These are phyloP conservation scores for Cryptosporidium sp. DNA, from an alignment of 169 alveolate genomes.

Conservation along the genomic window DNA sequence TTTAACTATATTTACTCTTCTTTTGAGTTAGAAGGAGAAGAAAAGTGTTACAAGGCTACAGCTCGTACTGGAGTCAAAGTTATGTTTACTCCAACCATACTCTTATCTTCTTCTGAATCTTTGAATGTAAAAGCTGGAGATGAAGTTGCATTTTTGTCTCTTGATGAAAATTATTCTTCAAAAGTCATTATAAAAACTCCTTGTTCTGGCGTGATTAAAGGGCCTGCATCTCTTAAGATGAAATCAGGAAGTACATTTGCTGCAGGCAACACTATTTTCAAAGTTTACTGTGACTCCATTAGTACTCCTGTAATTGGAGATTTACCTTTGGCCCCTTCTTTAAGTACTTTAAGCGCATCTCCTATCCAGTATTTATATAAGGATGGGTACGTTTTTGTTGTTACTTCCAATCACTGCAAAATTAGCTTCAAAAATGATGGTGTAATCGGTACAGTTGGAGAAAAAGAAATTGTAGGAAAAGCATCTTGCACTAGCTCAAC, in stretches of 20 bases:
- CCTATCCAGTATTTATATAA: background rate
- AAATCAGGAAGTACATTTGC: background rate
- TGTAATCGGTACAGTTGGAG: constrained; percentile 5
- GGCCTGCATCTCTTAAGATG: background rate
- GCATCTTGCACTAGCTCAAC: background rate
- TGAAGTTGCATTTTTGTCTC: background rate
- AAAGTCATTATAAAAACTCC: background rate
- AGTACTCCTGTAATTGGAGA: constrained; percentile 11
- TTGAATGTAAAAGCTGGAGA: background rate
- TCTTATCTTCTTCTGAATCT: background rate
- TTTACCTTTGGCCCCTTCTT: constrained; percentile 5
- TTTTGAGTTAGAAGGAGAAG: background rate
- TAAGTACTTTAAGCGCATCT: background rate
- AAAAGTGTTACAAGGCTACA: background rate
- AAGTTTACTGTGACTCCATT: background rate
- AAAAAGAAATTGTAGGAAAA: constrained; percentile 1
- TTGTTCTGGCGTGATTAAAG: constrained; percentile 3
- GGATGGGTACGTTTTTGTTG: background rate
- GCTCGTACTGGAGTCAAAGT: background rate
- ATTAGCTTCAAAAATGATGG: constrained; percentile 27
- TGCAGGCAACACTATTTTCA: constrained; percentile 2
- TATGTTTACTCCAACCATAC: background rate
- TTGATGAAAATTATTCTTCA: background rate
- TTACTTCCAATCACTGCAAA: background rate
- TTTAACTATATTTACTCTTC: background rate